These are phyloP conservation scores for Cymodocea nodosa DNA, from an alignment of 116 monocot genomes.

Conservation along the genomic window DNA sequence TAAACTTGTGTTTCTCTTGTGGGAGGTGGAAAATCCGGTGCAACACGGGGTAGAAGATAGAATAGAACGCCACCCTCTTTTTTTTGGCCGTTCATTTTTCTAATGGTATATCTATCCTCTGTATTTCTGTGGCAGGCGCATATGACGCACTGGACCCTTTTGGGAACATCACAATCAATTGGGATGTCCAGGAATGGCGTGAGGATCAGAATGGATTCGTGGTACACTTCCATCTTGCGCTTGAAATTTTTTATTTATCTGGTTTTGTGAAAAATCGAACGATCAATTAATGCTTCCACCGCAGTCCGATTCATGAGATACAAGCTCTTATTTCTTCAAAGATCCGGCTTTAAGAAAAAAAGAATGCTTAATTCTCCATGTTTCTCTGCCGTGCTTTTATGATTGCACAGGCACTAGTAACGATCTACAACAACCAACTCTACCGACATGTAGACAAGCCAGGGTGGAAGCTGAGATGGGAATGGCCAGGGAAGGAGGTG, in stretches of 20 bases:
- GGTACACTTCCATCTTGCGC: constrained; percentile 6
- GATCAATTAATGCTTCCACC: too few species aligned
- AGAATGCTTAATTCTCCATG: not conserved
- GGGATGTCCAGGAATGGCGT: constrained; percentile 12
- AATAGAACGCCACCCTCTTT: not conserved
- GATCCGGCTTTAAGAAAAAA: too few species aligned
- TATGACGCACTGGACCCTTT: constrained; percentile 19
- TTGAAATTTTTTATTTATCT: too few species aligned
- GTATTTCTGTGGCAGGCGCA: constrained; percentile 1
- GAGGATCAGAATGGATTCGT: constrained; percentile 7
- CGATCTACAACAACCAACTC: constrained; percentile 55
- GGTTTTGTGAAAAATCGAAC: too few species aligned
- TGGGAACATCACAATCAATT: constrained; percentile 22
- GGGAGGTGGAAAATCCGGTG: not conserved
- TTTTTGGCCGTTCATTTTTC: not conserved
- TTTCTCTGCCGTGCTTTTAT: too few species aligned
- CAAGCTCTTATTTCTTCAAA: too few species aligned
- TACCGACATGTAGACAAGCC: constrained; percentile 59
- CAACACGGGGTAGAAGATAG: not conserved
- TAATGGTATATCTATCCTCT: not conserved
- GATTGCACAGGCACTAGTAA: constrained; percentile 31
- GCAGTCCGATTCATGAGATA: not conserved
- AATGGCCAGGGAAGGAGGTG: constrained; percentile 42
- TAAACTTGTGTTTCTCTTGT: not conserved
- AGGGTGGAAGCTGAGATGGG: constrained; percentile 66